Percentiles rank a stretch among this genome's conserved stretches.
Evolutionary conservation across 192 early-diverging fungal genomes (phyloP).

Genomic region (Jimgerdemannia lactiflua): DNA sequence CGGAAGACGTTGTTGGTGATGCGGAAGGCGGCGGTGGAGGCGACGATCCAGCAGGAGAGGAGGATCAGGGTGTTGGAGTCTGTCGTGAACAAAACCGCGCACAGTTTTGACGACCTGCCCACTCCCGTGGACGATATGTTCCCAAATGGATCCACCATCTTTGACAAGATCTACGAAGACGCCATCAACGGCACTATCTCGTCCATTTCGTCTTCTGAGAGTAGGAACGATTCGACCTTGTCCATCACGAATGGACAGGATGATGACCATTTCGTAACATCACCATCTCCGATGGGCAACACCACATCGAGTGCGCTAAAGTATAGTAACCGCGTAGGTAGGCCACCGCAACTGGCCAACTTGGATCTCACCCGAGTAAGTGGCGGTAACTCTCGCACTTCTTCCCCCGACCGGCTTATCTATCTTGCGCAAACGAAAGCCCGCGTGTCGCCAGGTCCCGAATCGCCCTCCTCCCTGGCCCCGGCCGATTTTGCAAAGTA

Average conservation of each 20-base stretch:
- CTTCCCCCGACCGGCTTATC: neutral
- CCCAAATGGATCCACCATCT: slow-evolving; percentile 29
- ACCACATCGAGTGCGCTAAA: neutral
- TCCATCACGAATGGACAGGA: neutral
- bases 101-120: neutral
- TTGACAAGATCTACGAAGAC: slow-evolving; percentile 41
- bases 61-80: slow-evolving; percentile 18
- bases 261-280: neutral
- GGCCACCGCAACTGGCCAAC: neutral
- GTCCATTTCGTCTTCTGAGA: neutral
- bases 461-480: neutral
- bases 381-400: neutral
- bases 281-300: neutral
- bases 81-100: neutral
- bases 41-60: slow-evolving; percentile 28
- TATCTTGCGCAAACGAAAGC: neutral
- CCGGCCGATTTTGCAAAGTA: neutral
- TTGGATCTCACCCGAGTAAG: neutral
- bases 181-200: slow-evolving; percentile 28
- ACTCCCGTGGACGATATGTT: neutral
- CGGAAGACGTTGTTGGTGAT: slow-evolving; percentile 54
- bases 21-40: slow-evolving; percentile 53
- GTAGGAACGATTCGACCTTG: neutral
- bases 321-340: neutral
- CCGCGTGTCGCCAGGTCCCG: neutral